Base-by-base conservation (phyloP, 2,329 filamentous ascomycete species). In the Monilinia laxa region DNA sequence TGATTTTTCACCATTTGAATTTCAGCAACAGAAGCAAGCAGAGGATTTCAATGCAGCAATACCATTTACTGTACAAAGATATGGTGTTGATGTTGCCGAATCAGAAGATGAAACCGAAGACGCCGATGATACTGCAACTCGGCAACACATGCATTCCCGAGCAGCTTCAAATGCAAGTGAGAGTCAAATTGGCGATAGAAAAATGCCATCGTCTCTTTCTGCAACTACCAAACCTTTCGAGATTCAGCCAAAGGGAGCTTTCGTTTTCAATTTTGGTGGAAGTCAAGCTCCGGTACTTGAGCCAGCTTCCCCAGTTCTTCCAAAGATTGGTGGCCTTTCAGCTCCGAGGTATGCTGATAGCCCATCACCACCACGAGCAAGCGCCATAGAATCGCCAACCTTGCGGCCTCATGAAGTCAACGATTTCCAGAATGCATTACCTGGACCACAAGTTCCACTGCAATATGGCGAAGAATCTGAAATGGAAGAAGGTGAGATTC, bases 141-240 rank as follows among this genome's bases (percentile, higher is more conserved):
- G 45, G 23, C 40, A 45, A 53, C 16, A 64, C 52, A 35, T n/a
- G 42, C 20, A 65, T 63, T 51, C 56, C 16, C 64, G 68, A 28
- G 68, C 73, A n/a, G 65, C 74, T 76, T 65, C 62, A 6, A 59
- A 35, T 63, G 49, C 31, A 31, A 55, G 49, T 9, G 54, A 42
- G 38, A 59, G 42, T 59, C 63, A 65, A 59, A 28, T 25, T 16
- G 71, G 71, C 14, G 74, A 79, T 70, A 80, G 80, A 65, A 76
- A 80, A 64, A 79, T 85, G 74, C 73, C 78, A 45, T 79, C 85
- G 73, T 87, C 87, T 5, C 80, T 93, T 31, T 93, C 91, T 47
- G 89, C 90, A 4, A 83, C 86, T 20, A 90, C 91, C 0, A 86
- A 85, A 72, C 84, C 90, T 0, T 96, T 95, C 75, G 83, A 76